Percentiles rank a stretch among this genome's conserved stretches.
These are phyloP conservation scores for Lepidium didymum DNA, from an alignment of 345 rosid species.

Conservation along the genomic window DNA sequence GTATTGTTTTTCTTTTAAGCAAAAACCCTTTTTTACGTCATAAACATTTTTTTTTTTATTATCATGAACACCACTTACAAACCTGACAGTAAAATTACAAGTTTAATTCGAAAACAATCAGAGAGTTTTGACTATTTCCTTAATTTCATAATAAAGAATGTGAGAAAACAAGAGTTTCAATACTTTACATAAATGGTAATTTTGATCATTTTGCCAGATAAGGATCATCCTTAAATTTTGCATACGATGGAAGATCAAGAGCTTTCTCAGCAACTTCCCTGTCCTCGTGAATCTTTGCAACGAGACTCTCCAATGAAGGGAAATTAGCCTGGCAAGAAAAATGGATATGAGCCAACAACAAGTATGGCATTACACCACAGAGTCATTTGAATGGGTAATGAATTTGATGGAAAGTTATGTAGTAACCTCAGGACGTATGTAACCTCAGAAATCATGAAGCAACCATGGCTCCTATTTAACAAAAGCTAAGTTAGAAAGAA, in stretches of 20 bases:
- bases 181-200: neutral
- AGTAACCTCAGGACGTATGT: slow-evolving; percentile 80
- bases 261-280: slow-evolving; percentile 61
- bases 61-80: neutral
- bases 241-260: slow-evolving; percentile 64
- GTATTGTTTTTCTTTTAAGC: no score
- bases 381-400: neutral
- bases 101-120: neutral
- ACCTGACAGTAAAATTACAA: neutral
- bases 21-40: neutral
- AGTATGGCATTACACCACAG: neutral
- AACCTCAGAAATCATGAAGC: slow-evolving; percentile 88
- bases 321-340: slow-evolving; percentile 58
- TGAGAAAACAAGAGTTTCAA: neutral
- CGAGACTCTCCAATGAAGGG: slow-evolving; percentile 57
- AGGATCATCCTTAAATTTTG: slow-evolving; percentile 48
- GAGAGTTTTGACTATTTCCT: neutral
- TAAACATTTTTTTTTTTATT: no score
- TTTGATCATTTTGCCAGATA: slow-evolving; percentile 30
- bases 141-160: slow-evolving; percentile 6
- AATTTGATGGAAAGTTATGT: neutral
- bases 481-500: neutral
- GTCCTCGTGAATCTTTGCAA: slow-evolving; percentile 75
- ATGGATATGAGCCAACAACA: neutral
- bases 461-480: slow-evolving; percentile 83